Percentiles rank a stretch among this genome's conserved stretches.
Conservation (phyloP, 768 basidiomycete species). For the Termitomyces sp. region DNA sequence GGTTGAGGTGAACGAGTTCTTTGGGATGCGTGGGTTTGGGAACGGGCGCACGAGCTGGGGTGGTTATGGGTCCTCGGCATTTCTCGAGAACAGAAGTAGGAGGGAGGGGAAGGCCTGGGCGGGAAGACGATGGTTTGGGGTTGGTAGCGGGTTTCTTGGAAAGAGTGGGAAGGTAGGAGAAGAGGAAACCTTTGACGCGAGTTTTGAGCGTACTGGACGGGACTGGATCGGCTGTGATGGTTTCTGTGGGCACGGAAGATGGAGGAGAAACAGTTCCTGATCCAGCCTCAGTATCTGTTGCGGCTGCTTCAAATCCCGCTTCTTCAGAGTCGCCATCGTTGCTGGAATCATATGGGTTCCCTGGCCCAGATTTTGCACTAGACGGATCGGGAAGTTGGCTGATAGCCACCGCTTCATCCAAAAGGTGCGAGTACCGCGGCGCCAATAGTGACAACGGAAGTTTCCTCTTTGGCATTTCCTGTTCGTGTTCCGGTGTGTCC, state of each 20-base stretch:
- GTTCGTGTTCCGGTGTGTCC: neutral
- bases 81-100: slow-evolving; percentile 48
- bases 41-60: slow-evolving; percentile 49
- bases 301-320: neutral
- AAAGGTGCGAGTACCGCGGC: slow-evolving; percentile 52
- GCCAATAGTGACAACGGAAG: slow-evolving; percentile 41
- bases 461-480: slow-evolving; percentile 14
- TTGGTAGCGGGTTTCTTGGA: slow-evolving; percentile 29
- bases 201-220: slow-evolving; percentile 32
- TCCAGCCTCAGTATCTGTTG: neutral
- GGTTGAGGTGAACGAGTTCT: slow-evolving; percentile 60
- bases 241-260: neutral
- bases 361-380: neutral
- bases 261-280: neutral
- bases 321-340: neutral
- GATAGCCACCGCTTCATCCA: slow-evolving; percentile 49
- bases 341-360: neutral
- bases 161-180: slow-evolving; percentile 54
- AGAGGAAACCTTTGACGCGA: slow-evolving; percentile 52
- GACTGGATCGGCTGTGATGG: neutral
- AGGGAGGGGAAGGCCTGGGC: slow-evolving; percentile 45
- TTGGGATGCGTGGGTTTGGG: slow-evolving; percentile 49
- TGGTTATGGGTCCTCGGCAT: slow-evolving; percentile 49
- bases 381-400: slow-evolving; percentile 16
- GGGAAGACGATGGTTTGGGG: slow-evolving; percentile 11